Evolutionary conservation across 2,329 filamentous ascomycete species (phyloP).

Genomic region (Xylariaceae sp.): DNA sequence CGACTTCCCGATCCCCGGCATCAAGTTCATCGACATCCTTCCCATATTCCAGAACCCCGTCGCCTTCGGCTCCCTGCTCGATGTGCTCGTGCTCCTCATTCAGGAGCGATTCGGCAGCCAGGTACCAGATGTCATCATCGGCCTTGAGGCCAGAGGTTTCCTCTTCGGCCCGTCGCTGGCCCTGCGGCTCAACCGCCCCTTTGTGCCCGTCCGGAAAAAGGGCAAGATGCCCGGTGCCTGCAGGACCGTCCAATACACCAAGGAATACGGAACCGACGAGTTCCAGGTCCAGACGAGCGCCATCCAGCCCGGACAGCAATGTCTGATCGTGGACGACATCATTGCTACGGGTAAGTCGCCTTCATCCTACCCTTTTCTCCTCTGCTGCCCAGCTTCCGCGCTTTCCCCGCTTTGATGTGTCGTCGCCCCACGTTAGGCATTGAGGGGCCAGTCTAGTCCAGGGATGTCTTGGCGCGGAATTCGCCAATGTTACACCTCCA

Average conservation of each 20-base stretch:
- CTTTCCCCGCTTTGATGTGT: not conserved
- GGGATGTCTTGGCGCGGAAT: no score
- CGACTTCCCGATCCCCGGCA: slow-evolving; percentile 87
- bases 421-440: no score
- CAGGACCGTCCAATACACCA: slow-evolving; percentile 79
- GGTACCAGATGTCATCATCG: slow-evolving; percentile 84
- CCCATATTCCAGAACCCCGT: slow-evolving; percentile 79
- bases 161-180: slow-evolving; percentile 90
- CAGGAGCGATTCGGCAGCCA: slow-evolving; percentile 52
- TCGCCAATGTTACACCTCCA: no score
- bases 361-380: slow-evolving; percentile 7
- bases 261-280: slow-evolving; percentile 92
- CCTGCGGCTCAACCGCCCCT: slow-evolving; percentile 72
- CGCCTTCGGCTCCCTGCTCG: slow-evolving; percentile 71
- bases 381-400: not conserved
- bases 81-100: slow-evolving; percentile 80
- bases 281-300: slow-evolving; percentile 93
- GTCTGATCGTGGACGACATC: slow-evolving; percentile 93
- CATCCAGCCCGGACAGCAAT: slow-evolving; percentile 79
- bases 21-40: slow-evolving; percentile 97
- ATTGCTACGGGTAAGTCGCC: slow-evolving; percentile 82
- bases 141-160: slow-evolving; percentile 90
- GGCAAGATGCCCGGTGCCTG: slow-evolving; percentile 92
- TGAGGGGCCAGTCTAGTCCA: no score
- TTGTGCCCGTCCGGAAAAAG: slow-evolving; percentile 90